Base-by-base conservation (phyloP, 805 yeast species). In the Starmerella floricola region DNA sequence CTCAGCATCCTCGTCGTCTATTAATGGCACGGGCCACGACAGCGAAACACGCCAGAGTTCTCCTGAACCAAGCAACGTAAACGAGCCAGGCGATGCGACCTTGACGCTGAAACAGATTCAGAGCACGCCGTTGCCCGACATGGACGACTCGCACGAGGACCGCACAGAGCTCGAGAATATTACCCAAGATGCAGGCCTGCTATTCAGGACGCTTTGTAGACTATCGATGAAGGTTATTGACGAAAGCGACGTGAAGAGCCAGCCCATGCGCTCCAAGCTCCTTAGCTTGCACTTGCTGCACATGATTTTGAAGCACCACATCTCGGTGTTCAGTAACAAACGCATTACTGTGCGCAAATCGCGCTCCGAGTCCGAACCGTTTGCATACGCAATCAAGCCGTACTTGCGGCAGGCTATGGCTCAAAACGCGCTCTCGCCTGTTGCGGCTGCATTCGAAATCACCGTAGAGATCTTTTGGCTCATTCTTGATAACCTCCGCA, bases 401-500 rank as follows among this genome's bases (percentile, higher is more conserved):
- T 86, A 86, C 53, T 58, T 91, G 26, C 81, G 95, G 55, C 68
- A 84, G 34, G 72, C 87, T 2, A 68, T 91, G 39, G 79, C 95
- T 1, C 74, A 94, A 59, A 91, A 93, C 63, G 94, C 96, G 0
- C 88, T 96, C 0, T 83, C 94, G 12, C 79, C 91, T 3, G 66
- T 84, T 34, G 82, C 95, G 0, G 88, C 96, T 2, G 91, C 91
- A 8, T 91, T 82, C 60, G 96, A 88, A 57, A 74, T 88, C 8
- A 78, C 94, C 3, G 69, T 88, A 31, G 97, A 91, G 61, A 87
- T 93, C 15, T 86, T 86, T 65, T 91, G 95, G 95, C 65, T 88
- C 32, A 67, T 91, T 52, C 68, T 88, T 31, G 74, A 86, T 19
- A 81, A 85, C 53, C 65, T 93, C 53, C 75, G 98, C 57, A 72